These are phyloP conservation scores for Rubia balearica DNA, from an alignment of 305 asterid species.

Conservation along the genomic window DNA sequence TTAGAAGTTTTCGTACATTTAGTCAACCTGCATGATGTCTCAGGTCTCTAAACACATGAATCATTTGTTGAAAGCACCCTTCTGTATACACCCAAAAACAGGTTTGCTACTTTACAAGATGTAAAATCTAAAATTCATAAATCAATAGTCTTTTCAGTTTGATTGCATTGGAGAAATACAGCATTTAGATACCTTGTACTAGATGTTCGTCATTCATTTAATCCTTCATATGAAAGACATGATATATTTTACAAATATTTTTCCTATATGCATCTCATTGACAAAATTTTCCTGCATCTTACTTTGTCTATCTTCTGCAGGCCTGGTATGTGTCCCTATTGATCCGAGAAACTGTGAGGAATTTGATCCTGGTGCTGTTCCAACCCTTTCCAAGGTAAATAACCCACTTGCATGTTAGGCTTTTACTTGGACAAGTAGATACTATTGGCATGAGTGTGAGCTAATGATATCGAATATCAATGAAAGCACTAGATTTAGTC, in stretches of 20 bases:
- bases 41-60: constrained; percentile 92
- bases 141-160: too few species aligned
- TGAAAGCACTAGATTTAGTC: not conserved
- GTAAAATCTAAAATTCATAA: too few species aligned
- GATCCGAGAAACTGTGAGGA: constrained; percentile 76
- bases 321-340: constrained; percentile 88
- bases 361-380: constrained; percentile 75
- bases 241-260: too few species aligned
- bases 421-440: not conserved
- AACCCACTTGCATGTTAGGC: constrained; percentile 11
- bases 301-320: constrained; percentile 27
- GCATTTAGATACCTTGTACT: not conserved
- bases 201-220: not conserved
- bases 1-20: not conserved
- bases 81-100: constrained; percentile 94
- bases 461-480: not conserved
- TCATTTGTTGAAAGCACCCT: constrained; percentile 93
- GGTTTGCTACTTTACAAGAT: constrained; percentile 30
- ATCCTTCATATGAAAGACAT: not conserved
- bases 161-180: too few species aligned
- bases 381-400: constrained; percentile 65
- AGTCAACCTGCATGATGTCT: constrained; percentile 7
- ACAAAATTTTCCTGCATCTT: not conserved
- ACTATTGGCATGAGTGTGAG: not conserved
- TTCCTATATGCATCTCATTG: not conserved